These are phyloP conservation scores for Fusarium redolens DNA, from an alignment of 2,329 filamentous ascomycete species.

Conservation along the genomic window DNA sequence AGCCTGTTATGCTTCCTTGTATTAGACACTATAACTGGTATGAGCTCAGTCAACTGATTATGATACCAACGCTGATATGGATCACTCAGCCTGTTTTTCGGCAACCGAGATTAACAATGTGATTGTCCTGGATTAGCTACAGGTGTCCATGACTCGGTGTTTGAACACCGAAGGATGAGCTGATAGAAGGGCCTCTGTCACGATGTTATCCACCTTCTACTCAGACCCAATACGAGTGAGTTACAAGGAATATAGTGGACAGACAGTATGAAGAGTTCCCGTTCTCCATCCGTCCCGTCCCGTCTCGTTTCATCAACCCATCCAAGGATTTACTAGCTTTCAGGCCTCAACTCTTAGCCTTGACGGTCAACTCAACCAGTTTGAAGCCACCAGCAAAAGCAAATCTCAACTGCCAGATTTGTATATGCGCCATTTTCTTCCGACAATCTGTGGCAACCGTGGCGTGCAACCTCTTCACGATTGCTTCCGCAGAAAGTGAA, in stretches of 20 bases:
- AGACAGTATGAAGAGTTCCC: conserved; percentile 6
- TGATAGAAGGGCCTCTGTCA: conserved; percentile 11
- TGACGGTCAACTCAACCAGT: neutral
- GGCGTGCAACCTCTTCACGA: conserved; percentile 34
- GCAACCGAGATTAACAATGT: conserved; percentile 13
- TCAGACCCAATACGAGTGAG: neutral
- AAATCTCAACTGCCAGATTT: conserved; percentile 20
- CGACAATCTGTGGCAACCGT: conserved; percentile 22
- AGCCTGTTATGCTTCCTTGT: conserved; percentile 7
- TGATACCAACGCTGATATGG: neutral
- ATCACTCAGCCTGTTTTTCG: neutral
- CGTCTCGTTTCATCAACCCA: conserved; percentile 27
- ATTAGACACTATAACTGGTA: neutral
- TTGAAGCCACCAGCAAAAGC: neutral
- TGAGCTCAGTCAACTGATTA: neutral
- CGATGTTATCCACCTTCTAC: conserved; percentile 8
- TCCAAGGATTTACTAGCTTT: conserved; percentile 1
- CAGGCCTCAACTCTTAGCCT: neutral
- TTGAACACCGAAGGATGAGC: neutral
- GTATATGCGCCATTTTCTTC: conserved; percentile 36
- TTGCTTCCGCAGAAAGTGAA: neutral
- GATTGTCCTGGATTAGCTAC: neutral
- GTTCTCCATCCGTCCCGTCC: conserved; percentile 23
- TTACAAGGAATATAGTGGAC: neutral
- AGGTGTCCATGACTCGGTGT: conserved; percentile 7